Conservation (phyloP, 257 asterid genomes). For the Penstemon eatonii region DNA sequence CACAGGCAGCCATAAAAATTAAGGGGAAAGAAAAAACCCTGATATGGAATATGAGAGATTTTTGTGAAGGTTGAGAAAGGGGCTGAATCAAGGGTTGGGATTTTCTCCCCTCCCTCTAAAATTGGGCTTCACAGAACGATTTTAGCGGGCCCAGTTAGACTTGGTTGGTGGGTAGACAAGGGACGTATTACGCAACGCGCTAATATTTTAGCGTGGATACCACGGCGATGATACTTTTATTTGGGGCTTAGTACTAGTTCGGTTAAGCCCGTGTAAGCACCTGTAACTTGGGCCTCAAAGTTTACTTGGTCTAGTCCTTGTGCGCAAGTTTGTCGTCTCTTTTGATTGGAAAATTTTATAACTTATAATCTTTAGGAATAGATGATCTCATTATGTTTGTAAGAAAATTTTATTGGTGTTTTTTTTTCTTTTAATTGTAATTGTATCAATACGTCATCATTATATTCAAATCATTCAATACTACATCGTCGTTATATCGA, state of each 20-base stretch:
- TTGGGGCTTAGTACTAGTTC: background rate
- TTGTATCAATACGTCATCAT: too few species aligned
- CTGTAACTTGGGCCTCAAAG: background rate
- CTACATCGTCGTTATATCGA: too few species aligned
- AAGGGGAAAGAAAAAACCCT: background rate
- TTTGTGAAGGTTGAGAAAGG: background rate
- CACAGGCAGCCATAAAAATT: background rate
- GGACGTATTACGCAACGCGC: background rate
- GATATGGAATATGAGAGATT: background rate
- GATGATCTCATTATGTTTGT: too few species aligned
- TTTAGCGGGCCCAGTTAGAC: background rate
- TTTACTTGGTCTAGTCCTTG: too few species aligned
- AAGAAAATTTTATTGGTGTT: too few species aligned
- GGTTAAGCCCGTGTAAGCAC: too few species aligned
- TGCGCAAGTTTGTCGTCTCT: too few species aligned
- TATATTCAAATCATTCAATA: too few species aligned
- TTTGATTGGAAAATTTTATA: too few species aligned
- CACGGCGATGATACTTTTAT: constrained; percentile 1
- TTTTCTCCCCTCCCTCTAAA: background rate
- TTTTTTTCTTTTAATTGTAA: too few species aligned
- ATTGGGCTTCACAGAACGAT: background rate
- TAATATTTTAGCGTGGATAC: background rate
- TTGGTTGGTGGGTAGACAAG: background rate
- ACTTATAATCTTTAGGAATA: too few species aligned
- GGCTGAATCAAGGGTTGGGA: background rate